Evolutionary conservation across 2,329 filamentous ascomycete species (phyloP).

Genomic region (Colletotrichum sansevieriae): DNA sequence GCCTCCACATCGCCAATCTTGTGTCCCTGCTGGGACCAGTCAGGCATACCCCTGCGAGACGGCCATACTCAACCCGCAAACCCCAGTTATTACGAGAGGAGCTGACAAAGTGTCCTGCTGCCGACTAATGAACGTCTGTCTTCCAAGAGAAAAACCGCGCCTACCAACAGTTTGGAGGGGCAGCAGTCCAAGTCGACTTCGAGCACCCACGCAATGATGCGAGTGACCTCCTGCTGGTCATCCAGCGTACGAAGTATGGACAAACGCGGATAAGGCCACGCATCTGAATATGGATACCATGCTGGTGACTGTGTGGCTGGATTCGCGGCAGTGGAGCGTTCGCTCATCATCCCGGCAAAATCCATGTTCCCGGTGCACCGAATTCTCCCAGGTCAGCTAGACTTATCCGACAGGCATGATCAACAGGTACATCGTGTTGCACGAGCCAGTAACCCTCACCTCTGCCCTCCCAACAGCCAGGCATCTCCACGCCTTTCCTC

Average conservation of each 20-base stretch:
- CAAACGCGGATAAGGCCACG: background rate
- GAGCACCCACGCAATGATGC: constrained; percentile 3
- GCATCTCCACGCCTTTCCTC: too few relatives aligned
- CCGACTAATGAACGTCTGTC: constrained; percentile 25
- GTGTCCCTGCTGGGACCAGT: background rate
- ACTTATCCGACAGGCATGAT: background rate
- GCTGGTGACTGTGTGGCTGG: constrained; percentile 19
- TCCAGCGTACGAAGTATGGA: constrained; percentile 7
- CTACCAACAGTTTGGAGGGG: constrained; percentile 14
- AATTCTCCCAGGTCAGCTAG: constrained; percentile 8
- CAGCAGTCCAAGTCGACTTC: constrained; percentile 20
- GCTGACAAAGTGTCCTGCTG: constrained; percentile 21
- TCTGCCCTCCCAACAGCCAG: too few relatives aligned
- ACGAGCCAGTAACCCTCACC: too few relatives aligned
- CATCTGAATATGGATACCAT: constrained; percentile 18
- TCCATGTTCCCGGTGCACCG: constrained; percentile 12
- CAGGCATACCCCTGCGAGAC: constrained; percentile 34
- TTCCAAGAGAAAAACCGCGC: background rate
- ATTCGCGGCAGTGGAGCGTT: constrained; percentile 5
- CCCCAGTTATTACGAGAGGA: constrained; percentile 22
- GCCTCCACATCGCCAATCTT: constrained; percentile 20
- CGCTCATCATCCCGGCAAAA: background rate
- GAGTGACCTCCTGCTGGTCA: constrained; percentile 32
- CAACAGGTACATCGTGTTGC: too few relatives aligned
- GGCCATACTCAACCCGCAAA: constrained; percentile 1